phyloP scores from a whole-genome alignment of 202 grass and related monocot species.

The Panicum hallii region DNA sequence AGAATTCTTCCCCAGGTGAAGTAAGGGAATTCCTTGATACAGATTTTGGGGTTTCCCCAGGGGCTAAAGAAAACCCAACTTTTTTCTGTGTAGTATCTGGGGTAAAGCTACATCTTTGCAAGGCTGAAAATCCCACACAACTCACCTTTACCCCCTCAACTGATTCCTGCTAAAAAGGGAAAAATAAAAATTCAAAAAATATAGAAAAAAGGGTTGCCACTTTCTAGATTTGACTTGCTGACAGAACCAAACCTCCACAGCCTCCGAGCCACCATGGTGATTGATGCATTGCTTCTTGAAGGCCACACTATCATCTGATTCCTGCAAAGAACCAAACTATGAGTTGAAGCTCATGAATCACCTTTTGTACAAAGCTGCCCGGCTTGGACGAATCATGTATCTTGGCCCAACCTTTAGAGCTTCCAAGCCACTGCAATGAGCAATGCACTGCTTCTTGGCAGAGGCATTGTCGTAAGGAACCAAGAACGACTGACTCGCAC shows the following conservation, averaged over 20 bases:
- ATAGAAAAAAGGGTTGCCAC: not conserved
- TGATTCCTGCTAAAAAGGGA: conserved; percentile 55
- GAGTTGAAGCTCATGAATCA: conserved; percentile 15
- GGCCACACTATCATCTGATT: conserved; percentile 33
- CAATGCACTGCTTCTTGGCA: conserved; percentile 62
- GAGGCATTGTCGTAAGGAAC: conserved; percentile 51
- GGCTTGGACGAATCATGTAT: conserved; percentile 7
- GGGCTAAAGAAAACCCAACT: conserved; percentile 43
- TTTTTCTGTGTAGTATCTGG: conserved; percentile 60
- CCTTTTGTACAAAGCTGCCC: not conserved
- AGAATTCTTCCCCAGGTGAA: conserved; percentile 95
- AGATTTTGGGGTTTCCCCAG: conserved; percentile 72
- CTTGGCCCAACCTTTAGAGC: conserved; percentile 43
- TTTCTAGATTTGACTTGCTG: not conserved
- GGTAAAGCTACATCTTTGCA: conserved; percentile 83
- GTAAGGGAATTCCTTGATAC: conserved; percentile 56
- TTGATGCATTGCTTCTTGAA: conserved; percentile 43
- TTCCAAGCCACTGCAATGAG: not conserved
- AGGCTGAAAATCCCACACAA: conserved; percentile 27
- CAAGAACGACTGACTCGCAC: conserved; percentile 52
- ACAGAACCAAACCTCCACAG: conserved; percentile 38
- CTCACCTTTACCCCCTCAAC: conserved; percentile 22
- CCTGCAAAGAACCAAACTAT: conserved; percentile 49
- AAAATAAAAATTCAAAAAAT: not conserved
- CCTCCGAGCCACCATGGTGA: conserved; percentile 22